phyloP scores from a whole-genome alignment of 2,329 filamentous ascomycete species.

The Blumeriella jaapii region DNA sequence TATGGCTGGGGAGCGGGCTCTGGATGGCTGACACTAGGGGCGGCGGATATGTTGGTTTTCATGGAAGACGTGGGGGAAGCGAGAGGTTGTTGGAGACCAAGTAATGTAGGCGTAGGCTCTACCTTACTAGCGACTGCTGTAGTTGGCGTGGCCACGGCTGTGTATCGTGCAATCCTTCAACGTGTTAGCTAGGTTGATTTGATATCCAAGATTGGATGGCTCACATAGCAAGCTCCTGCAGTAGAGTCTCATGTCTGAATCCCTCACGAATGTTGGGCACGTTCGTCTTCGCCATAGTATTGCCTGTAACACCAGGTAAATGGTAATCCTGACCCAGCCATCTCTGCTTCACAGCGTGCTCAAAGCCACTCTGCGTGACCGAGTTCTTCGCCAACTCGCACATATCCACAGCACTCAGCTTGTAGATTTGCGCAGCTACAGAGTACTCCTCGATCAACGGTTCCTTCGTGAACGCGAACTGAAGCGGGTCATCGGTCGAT shows the following conservation, averaged over 20 bases:
- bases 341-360: conserved; percentile 75
- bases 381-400: conserved; percentile 95
- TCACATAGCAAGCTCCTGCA: conserved; percentile 77
- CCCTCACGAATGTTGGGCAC: conserved; percentile 87
- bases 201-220: conserved; percentile 21
- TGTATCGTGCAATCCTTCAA: conserved; percentile 28
- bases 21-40: conserved; percentile 5
- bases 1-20: conserved; percentile 19
- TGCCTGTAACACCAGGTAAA: conserved; percentile 69
- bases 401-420: conserved; percentile 94
- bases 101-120: conserved; percentile 12
- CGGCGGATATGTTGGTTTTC: conserved; percentile 25
- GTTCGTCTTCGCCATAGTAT: conserved; percentile 91
- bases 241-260: conserved; percentile 76
- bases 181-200: conserved; percentile 9
- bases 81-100: conserved; percentile 18
- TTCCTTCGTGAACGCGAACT: conserved; percentile 98
- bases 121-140: conserved; percentile 21
- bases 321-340: conserved; percentile 79
- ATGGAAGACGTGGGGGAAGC: conserved; percentile 26
- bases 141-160: conserved; percentile 15
- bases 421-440: conserved; percentile 96
- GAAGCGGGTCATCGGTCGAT: conserved; percentile 91
- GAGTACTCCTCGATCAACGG: conserved; percentile 97
- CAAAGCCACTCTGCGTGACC: conserved; percentile 89